A percentile compares a stretch with the other conserved stretches of the same genome.
phyloP scores from a whole-genome alignment of 805 yeast species.

The Candida maltosa region DNA sequence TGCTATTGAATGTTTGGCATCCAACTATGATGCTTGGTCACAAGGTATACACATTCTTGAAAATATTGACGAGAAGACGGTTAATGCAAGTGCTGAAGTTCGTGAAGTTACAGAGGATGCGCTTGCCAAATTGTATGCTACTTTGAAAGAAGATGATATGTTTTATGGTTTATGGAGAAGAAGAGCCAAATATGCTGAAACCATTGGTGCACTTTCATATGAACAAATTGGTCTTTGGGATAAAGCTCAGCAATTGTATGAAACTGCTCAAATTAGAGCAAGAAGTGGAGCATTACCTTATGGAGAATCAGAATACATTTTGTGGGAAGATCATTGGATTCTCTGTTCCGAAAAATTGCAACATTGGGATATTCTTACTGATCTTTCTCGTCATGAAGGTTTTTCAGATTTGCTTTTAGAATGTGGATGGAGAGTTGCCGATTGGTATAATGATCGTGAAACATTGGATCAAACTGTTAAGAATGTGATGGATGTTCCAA shows the following conservation, averaged over 20 bases:
- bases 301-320: slow-evolving; percentile 88
- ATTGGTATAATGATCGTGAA: slow-evolving; percentile 94
- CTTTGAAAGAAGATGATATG: slow-evolving; percentile 91
- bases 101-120: slow-evolving; percentile 89
- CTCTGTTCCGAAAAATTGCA: slow-evolving; percentile 94
- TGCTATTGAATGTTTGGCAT: slow-evolving; percentile 81
- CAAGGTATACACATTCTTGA: slow-evolving; percentile 84
- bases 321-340: slow-evolving; percentile 99
- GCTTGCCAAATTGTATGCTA: slow-evolving; percentile 80
- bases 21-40: slow-evolving; percentile 88
- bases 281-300: slow-evolving; percentile 93
- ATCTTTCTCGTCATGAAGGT: slow-evolving; percentile 95
- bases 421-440: slow-evolving; percentile 99
- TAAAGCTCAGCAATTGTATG: slow-evolving; percentile 89
- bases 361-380: slow-evolving; percentile 97
- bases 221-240: slow-evolving; percentile 97
- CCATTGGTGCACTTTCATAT: slow-evolving; percentile 86
- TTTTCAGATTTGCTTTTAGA: slow-evolving; percentile 92
- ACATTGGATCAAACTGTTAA: slow-evolving; percentile 92
- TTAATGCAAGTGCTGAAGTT: slow-evolving; percentile 68
- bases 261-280: slow-evolving; percentile 94
- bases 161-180: slow-evolving; percentile 98
- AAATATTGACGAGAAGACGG: slow-evolving; percentile 53
- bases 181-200: slow-evolving; percentile 89
- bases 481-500: slow-evolving; percentile 97